phyloP scores from a whole-genome alignment of 768 basidiomycete genomes.

The Boletus rubroflammeus region DNA sequence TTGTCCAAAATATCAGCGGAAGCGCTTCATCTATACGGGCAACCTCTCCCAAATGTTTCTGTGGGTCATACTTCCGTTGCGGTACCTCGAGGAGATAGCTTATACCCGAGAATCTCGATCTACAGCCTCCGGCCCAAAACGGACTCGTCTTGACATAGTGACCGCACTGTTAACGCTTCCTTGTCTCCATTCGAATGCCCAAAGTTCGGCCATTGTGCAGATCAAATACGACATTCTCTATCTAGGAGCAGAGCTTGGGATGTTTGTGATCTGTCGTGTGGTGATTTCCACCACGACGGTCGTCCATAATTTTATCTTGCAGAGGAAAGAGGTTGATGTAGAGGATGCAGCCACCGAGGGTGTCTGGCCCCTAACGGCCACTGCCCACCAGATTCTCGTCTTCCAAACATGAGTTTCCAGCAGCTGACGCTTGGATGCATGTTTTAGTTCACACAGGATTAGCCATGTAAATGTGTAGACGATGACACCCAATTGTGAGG shows the following conservation, averaged over 20 bases:
- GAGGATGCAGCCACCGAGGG: conserved; percentile 29
- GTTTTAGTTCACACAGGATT: not conserved
- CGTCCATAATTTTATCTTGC: conserved; percentile 31
- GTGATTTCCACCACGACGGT: conserved; percentile 15
- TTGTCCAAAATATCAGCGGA: not conserved
- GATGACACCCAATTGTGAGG: not conserved
- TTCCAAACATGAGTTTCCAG: conserved; percentile 17
- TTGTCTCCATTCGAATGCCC: conserved; percentile 18
- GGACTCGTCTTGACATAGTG: conserved; percentile 27
- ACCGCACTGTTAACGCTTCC: conserved; percentile 26
- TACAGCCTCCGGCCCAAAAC: conserved; percentile 19
- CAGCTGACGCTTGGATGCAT: not conserved
- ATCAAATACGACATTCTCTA: conserved; percentile 31
- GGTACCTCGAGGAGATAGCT: not conserved
- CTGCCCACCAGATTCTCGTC: conserved; percentile 32
- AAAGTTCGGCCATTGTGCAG: conserved; percentile 3
- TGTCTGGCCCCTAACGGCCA: conserved; percentile 30
- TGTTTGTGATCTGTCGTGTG: conserved; percentile 27
- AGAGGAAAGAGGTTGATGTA: conserved; percentile 25
- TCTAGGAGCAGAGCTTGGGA: conserved; percentile 26
- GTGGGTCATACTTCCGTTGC: conserved; percentile 13
- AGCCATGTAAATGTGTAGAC: not conserved
- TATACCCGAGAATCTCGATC: not conserved
- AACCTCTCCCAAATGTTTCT: conserved; percentile 4
- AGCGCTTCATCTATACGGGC: not conserved